Base-by-base conservation (phyloP, 2,329 filamentous ascomycete species). In the Epichloe festucae region DNA sequence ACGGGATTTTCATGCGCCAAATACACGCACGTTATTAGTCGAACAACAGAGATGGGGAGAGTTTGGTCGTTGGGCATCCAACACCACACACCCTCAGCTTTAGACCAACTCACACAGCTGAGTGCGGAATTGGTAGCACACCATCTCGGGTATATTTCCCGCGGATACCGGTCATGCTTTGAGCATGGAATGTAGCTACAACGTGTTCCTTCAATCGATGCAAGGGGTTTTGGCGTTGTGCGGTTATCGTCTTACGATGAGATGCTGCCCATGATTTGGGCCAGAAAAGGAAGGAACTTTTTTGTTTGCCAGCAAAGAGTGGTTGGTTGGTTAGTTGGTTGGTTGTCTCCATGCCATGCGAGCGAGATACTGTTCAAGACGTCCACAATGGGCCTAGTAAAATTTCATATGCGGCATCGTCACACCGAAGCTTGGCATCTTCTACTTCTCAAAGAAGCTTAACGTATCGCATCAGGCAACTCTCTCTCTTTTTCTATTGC, bases 401-500 rank as follows among this genome's bases (percentile, higher is more conserved):
- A 31, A 31, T 31, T 0, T 31, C 31, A 31, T 31, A 4, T 11
- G 31, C 10, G 31, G 31, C 31, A 31, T 31, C 8, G 2, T 31
- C 1, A 4, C 31, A 31, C 31, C 31, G 8, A 31, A 31, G 31
- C 10, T 31, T 31, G 3, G 31, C 10, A 1, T 34, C n/a, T 14
- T 31, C 11, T 12, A n/a, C 39, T 19, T 41, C 39, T 17, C 39
- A 11, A 17, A 8, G 0, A 41, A 15, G 31, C 31, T 17, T 5
- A 35, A 21, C 3, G 17, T 27, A 42, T 27, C 31, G 23, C n/a
- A 23, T 15, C 39, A 10, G 14, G 7, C 6, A 4, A 55, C 55
- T 34, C 36, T 56, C 55, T 40, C 54, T 40, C 75, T 56, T 31
- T 8, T 54, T 40, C 75, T 67, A 85, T 70, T 87, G 85, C 71